Percentiles rank a stretch among this genome's conserved stretches.
Conservation (phyloP, 768 basidiomycete genomes). For the Clavulina sp. region DNA sequence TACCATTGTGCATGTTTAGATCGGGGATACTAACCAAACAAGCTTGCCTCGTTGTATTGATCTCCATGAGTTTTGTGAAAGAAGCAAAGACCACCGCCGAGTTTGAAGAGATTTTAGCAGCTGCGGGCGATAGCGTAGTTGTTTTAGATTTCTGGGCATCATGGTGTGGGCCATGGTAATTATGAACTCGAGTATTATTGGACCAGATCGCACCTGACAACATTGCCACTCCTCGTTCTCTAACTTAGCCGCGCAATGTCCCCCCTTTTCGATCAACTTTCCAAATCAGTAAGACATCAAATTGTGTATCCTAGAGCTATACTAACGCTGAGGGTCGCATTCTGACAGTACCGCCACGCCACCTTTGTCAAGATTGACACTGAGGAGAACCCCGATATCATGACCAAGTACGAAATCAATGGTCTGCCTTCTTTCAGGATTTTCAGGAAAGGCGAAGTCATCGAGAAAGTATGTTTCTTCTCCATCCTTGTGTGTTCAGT, state of each 20-base stretch:
- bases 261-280: not conserved
- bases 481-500: too few relatives aligned
- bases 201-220: not conserved
- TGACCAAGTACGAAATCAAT: slow-evolving; percentile 11
- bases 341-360: slow-evolving; percentile 7
- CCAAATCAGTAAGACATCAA: not conserved
- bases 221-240: not conserved
- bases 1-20: too few relatives aligned
- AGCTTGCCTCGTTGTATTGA: too few relatives aligned
- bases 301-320: not conserved
- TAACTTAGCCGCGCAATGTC: not conserved
- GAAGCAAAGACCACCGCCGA: not conserved
- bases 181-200: not conserved
- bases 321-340: not conserved
- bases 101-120: not conserved
- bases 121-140: not conserved
- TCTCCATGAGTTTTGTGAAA: not conserved
- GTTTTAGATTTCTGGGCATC: not conserved
- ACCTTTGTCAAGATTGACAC: slow-evolving; percentile 13
- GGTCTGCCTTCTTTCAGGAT: not conserved
- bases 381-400: slow-evolving; percentile 11
- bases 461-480: not conserved
- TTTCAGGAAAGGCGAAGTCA: not conserved
- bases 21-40: too few relatives aligned
- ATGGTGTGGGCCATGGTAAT: not conserved